Evolutionary conservation across 495 filamentous ascomycete species (phyloP).

Genomic region (Penicillium silybi): DNA sequence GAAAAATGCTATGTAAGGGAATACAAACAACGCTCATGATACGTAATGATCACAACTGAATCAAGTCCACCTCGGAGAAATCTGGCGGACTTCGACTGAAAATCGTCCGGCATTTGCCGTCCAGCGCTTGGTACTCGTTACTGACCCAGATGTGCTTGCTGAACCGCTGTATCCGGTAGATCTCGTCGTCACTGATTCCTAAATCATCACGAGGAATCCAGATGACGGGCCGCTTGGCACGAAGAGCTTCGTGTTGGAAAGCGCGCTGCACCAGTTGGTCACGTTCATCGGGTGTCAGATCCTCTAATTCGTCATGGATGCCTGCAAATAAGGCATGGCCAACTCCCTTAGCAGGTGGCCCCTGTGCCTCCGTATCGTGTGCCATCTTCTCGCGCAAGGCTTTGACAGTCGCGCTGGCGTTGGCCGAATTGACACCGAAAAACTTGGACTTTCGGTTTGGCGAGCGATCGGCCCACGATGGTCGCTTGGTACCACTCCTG

Average conservation of each 20-base stretch:
- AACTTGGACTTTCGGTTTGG: constrained; percentile 39
- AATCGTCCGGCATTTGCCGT: constrained; percentile 78
- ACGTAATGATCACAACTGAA: constrained; percentile 57
- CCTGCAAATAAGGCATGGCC: constrained; percentile 81
- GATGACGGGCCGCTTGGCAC: constrained; percentile 79
- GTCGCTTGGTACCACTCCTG: constrained; percentile 19
- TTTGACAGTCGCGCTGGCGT: constrained; percentile 28
- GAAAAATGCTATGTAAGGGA: constrained; percentile 18
- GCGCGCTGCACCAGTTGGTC: constrained; percentile 82
- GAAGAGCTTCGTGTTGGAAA: constrained; percentile 85
- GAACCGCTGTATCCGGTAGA: constrained; percentile 69
- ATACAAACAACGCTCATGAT: constrained; percentile 12
- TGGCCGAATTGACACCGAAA: constrained; percentile 32
- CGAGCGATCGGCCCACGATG: constrained; percentile 43
- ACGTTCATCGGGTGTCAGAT: constrained; percentile 86
- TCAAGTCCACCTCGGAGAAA: constrained; percentile 86
- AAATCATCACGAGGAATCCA: constrained; percentile 95
- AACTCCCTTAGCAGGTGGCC: constrained; percentile 44
- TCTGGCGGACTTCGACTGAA: constrained; percentile 88
- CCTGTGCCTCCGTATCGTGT: constrained; percentile 64
- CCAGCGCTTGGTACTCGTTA: constrained; percentile 84
- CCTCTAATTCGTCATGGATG: constrained; percentile 88
- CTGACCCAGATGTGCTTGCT: constrained; percentile 88
- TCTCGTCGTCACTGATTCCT: constrained; percentile 88
- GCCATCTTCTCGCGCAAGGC: constrained; percentile 36